Evolutionary conservation across 148 eudicot genomes (phyloP).

Genomic region (Pouteria glomerata): DNA sequence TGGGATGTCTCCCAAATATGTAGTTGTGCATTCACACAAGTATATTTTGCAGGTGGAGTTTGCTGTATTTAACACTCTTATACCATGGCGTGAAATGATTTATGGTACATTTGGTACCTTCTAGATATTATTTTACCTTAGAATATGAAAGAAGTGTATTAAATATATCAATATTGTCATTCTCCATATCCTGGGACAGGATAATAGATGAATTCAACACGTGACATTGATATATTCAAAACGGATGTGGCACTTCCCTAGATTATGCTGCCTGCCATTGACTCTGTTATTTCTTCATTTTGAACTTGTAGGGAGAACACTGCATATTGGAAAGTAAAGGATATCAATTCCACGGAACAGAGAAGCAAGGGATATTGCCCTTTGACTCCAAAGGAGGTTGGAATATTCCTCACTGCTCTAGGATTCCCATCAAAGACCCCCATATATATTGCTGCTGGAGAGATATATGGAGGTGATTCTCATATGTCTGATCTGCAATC

Average conservation of each 20-base stretch:
- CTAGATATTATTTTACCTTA: too few species aligned
- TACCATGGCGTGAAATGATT: too few species aligned
- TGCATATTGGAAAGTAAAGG: conserved; percentile 90
- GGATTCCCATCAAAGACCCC: conserved; percentile 82
- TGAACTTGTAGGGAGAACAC: conserved; percentile 69
- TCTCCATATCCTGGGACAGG: too few species aligned
- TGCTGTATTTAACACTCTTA: too few species aligned
- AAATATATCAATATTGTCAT: too few species aligned
- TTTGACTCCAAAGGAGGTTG: conserved; percentile 89
- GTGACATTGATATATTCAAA: too few species aligned
- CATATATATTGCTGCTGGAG: conserved; percentile 92
- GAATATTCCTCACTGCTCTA: conserved; percentile 62
- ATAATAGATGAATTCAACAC: too few species aligned
- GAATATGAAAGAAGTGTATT: too few species aligned
- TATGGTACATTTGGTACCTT: too few species aligned
- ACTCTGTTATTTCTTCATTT: conserved; percentile 3
- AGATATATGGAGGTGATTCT: conserved; percentile 85
- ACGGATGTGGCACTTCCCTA: not conserved
- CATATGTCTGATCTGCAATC: conserved; percentile 61
- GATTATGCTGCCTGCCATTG: not conserved
- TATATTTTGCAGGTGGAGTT: too few species aligned
- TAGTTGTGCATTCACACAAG: too few species aligned
- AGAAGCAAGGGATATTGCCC: conserved; percentile 89
- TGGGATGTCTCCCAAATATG: too few species aligned
- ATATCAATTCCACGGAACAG: conserved; percentile 74